Evolutionary conservation across 2,329 filamentous ascomycete species (phyloP), one percentile per base, ranked within the genome.

Genomic region (Penicillium aurantiogriseum): DNA sequence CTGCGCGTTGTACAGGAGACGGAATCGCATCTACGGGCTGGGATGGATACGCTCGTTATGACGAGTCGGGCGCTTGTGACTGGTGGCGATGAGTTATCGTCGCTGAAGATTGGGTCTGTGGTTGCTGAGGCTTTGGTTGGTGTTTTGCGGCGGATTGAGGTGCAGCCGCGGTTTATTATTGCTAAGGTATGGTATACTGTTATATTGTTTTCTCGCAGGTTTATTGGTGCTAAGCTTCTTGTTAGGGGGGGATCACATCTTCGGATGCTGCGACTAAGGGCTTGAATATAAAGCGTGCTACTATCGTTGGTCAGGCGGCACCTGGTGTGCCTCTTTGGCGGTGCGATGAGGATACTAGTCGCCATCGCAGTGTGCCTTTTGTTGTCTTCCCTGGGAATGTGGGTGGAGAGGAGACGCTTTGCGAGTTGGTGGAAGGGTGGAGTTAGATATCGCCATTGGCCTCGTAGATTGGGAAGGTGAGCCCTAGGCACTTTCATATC

Each of bases 311-410:
- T 0, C 83, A 86, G 61, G 83, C 83, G 1, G 81, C 82, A 0
- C 75, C 82, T 0, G 83, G 83, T 1, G 81, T 86, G 9, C 83
- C 84, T 0, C 72, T 86, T 0, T 87, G 84, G 84, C 72, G 80
- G 47, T 86, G 83, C 56, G 77, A 83, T 49, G 83, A 86, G 65
- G 69, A 72, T 0, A 78, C 78, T 1, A 79, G 76, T 19, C 80
- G 82, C 49, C 81, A 79, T 71, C 72, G 74, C 0, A 80, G 80
- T 1, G 69, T 85, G 11, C 81, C 82, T 0, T 85, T 83, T 64
- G 79, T 85, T 2, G 82, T 85, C 0, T 85, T 85, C 51, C 83
- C 82, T 0, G 83, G 83, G 0, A 85, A 85, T 68, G 82, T 85
- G 2, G 83, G 82, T 1, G 74, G 71, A n/a, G 76, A 79, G 21